Conservation (phyloP, 805 yeast species). For the Saccharomycopsis guyanensis region DNA sequence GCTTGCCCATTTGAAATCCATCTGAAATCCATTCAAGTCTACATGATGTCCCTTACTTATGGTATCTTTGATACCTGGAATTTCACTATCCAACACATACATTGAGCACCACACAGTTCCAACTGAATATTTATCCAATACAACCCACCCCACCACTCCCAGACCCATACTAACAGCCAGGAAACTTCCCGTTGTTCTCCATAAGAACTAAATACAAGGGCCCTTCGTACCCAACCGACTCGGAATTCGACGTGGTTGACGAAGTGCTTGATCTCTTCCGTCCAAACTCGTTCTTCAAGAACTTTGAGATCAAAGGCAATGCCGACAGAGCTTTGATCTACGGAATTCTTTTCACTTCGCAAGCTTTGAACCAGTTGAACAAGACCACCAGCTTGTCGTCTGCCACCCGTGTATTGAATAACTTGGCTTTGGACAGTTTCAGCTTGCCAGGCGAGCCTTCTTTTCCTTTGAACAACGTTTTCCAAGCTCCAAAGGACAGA, state of each 20-base stretch:
- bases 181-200: constrained; percentile 78
- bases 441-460: constrained; percentile 93
- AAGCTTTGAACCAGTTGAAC: constrained; percentile 63
- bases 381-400: constrained; percentile 44
- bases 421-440: constrained; percentile 80
- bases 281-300: constrained; percentile 93
- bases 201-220: constrained; percentile 80
- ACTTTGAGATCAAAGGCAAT: constrained; percentile 94
- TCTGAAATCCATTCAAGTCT: no score
- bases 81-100: no score
- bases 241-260: constrained; percentile 85
- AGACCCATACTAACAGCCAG: constrained; percentile 22
- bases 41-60: no score
- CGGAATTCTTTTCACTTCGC: constrained; percentile 85
- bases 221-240: constrained; percentile 74
- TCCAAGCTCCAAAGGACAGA: constrained; percentile 65
- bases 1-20: no score
- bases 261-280: constrained; percentile 87
- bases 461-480: constrained; percentile 79
- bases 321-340: constrained; percentile 89
- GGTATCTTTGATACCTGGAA: no score
- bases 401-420: constrained; percentile 64
- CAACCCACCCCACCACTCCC: no score
- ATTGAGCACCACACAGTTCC: no score
- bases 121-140: no score